Percentiles rank a stretch among this genome's conserved stretches.
phyloP scores from a whole-genome alignment of 345 rosid species.

The Eucalyptus globulus region DNA sequence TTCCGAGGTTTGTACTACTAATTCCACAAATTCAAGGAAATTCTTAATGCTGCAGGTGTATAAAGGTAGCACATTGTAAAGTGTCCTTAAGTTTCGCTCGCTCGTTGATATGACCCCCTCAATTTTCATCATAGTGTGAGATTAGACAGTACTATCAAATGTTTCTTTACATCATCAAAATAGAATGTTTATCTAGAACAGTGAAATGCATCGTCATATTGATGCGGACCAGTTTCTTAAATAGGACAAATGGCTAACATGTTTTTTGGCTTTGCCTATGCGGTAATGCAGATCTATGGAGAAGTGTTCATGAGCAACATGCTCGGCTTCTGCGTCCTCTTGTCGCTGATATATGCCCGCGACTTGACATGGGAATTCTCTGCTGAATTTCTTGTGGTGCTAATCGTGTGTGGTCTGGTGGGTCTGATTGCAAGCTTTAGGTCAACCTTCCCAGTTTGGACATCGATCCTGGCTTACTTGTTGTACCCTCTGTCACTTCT shows the following conservation, averaged over 20 bases:
- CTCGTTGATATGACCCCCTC: neutral
- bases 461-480: conserved; percentile 9
- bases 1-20: conserved; percentile 14
- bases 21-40: neutral
- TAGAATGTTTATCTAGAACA: neutral
- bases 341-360: conserved; percentile 11
- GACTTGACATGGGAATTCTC: conserved; percentile 22
- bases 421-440: conserved; percentile 14
- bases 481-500: conserved; percentile 22
- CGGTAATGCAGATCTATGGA: conserved; percentile 18
- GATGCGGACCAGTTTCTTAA: neutral
- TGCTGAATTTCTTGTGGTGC: conserved; percentile 12
- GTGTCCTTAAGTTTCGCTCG: neutral
- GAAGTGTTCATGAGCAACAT: conserved; percentile 23
- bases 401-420: conserved; percentile 2
- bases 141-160: neutral
- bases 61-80: neutral
- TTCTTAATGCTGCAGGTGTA: neutral
- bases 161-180: neutral
- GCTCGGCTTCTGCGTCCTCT: conserved; percentile 1
- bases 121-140: neutral
- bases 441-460: conserved; percentile 18
- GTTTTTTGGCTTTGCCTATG: neutral
- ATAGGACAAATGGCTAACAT: neutral
- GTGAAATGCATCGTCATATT: neutral